Evolutionary conservation across 805 yeast species (phyloP).

Genomic region (Candida dendrica): DNA sequence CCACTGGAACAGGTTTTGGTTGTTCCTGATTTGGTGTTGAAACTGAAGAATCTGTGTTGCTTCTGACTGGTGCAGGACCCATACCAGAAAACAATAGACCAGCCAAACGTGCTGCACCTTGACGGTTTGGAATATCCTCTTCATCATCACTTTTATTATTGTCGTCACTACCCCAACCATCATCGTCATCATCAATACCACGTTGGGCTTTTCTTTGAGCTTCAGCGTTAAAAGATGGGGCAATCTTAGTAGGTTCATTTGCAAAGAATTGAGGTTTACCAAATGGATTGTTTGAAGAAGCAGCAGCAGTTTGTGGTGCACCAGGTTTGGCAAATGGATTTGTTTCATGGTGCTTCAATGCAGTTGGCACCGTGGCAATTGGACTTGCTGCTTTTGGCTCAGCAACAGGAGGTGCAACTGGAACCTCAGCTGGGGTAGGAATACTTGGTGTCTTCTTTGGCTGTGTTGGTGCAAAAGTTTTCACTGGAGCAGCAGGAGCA

Average conservation of each 20-base stretch:
- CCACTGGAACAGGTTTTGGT: slow-evolving; percentile 8
- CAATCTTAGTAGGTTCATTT: slow-evolving; percentile 10
- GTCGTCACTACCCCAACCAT: slow-evolving; percentile 27
- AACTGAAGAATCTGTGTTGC: slow-evolving; percentile 11
- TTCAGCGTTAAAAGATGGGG: slow-evolving; percentile 44
- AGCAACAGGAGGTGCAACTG: slow-evolving; percentile 20
- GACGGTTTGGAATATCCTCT: slow-evolving; percentile 24
- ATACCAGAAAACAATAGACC: slow-evolving; percentile 20
- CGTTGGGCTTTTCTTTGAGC: slow-evolving; percentile 71
- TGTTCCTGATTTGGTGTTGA: slow-evolving; percentile 7
- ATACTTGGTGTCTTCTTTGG: neutral
- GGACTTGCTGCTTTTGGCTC: slow-evolving; percentile 7
- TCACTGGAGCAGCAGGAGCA: slow-evolving; percentile 5
- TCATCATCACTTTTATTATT: slow-evolving; percentile 25
- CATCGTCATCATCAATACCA: slow-evolving; percentile 29
- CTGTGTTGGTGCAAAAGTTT: slow-evolving; percentile 14
- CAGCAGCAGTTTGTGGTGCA: slow-evolving; percentile 1
- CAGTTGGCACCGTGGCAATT: neutral
- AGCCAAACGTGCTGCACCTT: slow-evolving; percentile 22
- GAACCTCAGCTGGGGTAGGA: neutral
- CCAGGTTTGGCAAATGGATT: slow-evolving; percentile 18
- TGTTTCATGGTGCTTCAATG: slow-evolving; percentile 14
- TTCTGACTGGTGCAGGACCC: slow-evolving; percentile 17
- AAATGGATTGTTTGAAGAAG: slow-evolving; percentile 44
- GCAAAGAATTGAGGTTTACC: slow-evolving; percentile 37